Evolutionary conservation across 78 protist species (phyloP).

Genomic region (Dictyostelium firmibasis): DNA sequence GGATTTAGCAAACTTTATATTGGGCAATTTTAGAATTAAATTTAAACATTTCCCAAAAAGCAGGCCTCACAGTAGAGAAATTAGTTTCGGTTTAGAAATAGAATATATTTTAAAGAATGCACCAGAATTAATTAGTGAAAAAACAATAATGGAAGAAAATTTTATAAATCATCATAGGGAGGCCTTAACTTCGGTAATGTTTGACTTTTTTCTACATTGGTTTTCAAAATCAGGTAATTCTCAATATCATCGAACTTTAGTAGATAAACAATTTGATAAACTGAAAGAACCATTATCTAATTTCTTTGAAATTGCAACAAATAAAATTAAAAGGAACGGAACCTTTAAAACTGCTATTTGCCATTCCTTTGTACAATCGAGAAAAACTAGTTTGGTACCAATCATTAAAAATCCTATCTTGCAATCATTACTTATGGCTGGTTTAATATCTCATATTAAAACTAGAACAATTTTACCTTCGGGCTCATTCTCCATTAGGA

Average conservation of each 20-base stretch:
- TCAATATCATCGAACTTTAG: not conserved
- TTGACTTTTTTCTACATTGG: not conserved
- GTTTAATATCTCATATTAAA: too few species aligned
- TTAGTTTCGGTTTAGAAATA: not conserved
- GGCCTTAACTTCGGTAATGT: not conserved
- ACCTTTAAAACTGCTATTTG: too few species aligned
- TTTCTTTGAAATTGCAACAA: too few species aligned
- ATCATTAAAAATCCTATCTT: not conserved
- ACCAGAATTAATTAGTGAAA: not conserved
- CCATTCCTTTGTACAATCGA: too few species aligned
- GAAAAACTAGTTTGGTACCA: too few species aligned
- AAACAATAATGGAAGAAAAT: not conserved
- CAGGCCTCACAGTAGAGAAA: not conserved
- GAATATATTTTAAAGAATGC: not conserved
- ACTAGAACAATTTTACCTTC: too few species aligned
- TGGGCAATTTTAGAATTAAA: not conserved
- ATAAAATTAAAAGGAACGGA: too few species aligned
- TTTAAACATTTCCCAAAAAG: not conserved
- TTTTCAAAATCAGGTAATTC: not conserved
- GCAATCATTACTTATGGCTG: not conserved
- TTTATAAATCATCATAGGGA: not conserved
- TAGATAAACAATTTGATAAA: not conserved
- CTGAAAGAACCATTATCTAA: too few species aligned
- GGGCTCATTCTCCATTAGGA: not conserved
- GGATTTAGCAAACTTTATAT: not conserved